Percentiles rank a stretch among this genome's conserved stretches.
phyloP scores from a whole-genome alignment of 345 rosid genomes.

The Toxicodendron radicans region DNA sequence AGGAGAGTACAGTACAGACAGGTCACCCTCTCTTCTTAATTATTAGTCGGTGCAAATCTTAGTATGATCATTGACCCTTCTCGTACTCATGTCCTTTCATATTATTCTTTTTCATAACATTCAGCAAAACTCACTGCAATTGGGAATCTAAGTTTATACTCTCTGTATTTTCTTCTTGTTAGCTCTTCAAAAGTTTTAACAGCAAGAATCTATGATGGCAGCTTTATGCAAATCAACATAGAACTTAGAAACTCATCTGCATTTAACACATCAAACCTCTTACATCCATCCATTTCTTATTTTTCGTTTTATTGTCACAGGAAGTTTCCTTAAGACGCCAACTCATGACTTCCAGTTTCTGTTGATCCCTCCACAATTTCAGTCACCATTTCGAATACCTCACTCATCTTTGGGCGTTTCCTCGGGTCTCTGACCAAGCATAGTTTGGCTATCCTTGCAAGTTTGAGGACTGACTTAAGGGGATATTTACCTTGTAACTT shows the following conservation, averaged over 20 bases:
- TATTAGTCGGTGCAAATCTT: too few species aligned
- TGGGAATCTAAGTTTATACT: neutral
- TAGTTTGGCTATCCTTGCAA: constrained; percentile 65
- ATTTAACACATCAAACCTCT: neutral
- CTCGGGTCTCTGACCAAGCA: constrained; percentile 72
- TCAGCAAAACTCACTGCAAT: neutral
- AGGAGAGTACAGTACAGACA: too few species aligned
- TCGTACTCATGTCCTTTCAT: too few species aligned
- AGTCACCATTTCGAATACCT: constrained; percentile 72
- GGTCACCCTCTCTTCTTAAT: too few species aligned
- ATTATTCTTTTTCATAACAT: too few species aligned
- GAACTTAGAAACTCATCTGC: neutral
- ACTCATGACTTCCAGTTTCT: constrained; percentile 37
- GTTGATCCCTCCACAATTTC: constrained; percentile 47
- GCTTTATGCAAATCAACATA: too few species aligned
- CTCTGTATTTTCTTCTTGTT: neutral
- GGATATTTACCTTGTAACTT: constrained; percentile 36
- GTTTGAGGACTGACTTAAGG: constrained; percentile 55
- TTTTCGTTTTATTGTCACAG: constrained; percentile 17
- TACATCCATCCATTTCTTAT: constrained; percentile 28
- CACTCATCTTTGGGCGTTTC: constrained; percentile 87
- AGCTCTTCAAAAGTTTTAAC: neutral
- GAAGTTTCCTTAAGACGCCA: constrained; percentile 23
- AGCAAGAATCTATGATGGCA: too few species aligned
- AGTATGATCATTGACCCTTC: too few species aligned